Conservation (phyloP, 441 rosid genomes). For the Raphanus hybrid region DNA sequence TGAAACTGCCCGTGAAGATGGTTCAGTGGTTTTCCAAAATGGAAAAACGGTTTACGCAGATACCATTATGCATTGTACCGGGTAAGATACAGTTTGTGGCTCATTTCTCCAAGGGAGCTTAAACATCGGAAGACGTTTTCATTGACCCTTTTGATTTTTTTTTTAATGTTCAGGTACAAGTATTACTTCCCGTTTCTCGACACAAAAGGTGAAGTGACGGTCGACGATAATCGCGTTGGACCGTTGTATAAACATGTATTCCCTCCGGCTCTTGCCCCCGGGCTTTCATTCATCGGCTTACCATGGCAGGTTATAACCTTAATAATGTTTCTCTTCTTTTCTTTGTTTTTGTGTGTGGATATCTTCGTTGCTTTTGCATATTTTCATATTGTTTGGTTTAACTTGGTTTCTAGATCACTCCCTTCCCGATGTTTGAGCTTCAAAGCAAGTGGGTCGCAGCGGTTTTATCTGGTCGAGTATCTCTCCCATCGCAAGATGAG, state of each 20-base stretch:
- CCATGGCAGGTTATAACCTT: slow-evolving; percentile 65
- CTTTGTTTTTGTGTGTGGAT: not conserved
- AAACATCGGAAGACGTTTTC: too few species aligned
- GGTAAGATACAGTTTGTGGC: slow-evolving; percentile 34
- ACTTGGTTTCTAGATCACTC: slow-evolving; percentile 47
- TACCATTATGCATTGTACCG: slow-evolving; percentile 82
- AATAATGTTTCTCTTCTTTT: not conserved
- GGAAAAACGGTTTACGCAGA: slow-evolving; percentile 61
- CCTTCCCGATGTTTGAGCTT: slow-evolving; percentile 64
- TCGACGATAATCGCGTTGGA: slow-evolving; percentile 77
- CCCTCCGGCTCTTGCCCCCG: slow-evolving; percentile 70
- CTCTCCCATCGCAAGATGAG: slow-evolving; percentile 62
- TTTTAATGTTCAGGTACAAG: slow-evolving; percentile 56
- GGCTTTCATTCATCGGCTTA: slow-evolving; percentile 81
- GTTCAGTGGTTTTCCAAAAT: slow-evolving; percentile 64
- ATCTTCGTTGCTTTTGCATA: not conserved
- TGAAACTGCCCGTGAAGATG: slow-evolving; percentile 54
- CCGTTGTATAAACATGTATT: slow-evolving; percentile 81
- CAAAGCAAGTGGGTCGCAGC: slow-evolving; percentile 91
- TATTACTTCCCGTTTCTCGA: slow-evolving; percentile 77
- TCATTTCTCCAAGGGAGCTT: too few species aligned
- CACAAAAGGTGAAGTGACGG: slow-evolving; percentile 62
- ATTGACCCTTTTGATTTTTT: not conserved
- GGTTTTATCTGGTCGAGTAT: slow-evolving; percentile 61
- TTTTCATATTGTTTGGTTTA: slow-evolving; percentile 14